Base-by-base conservation (phyloP, 2,329 filamentous ascomycete species). In the Arachnopeziza araneosa region DNA sequence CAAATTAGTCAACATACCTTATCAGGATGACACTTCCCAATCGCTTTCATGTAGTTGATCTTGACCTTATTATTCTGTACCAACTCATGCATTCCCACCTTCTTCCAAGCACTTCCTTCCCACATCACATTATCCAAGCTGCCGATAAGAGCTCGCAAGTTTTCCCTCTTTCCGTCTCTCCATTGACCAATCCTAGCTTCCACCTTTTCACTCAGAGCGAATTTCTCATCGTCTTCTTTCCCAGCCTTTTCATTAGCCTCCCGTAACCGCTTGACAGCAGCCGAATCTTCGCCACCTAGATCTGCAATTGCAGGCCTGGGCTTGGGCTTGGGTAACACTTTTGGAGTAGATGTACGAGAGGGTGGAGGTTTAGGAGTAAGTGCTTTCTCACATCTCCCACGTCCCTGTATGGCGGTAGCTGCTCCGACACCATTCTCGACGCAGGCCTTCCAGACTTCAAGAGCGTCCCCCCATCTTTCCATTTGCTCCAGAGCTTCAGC, bases 31-130 rank as follows among this genome's bases (percentile, higher is more conserved):
- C 95, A 95, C 81, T 97, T 98, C 12, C 88, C 91, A 81, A 99
- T 98, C 6, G 93, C 95, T 83, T 96, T 97, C 95, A 99, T 98
- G 73, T 99, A 99, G 62, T 90, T 81, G 65, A 99, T 88, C 83
- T 99, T 99, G 74, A 98, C 95, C 80, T 93, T 96, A 67, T 90
- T 92, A 36, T 92, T 87, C 82, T 96, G 83, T 56, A 99, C 89
- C 67, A 99, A 75, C 77, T 99, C 95, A 65, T 93, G 88, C 85
- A 99, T 85, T 32, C 91, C 92, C 59, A 98, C 88, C 79, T 96
- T 96, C 79, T 96, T 97, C 95, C 95, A 99, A 3, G 91, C 92
- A 64, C 91, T 91, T 50, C 87, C 88, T 64, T 91, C 87, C 95
- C 95, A 99, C 26, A 99, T 80, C 26, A 99, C 92, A 49, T 81